A percentile compares a stretch with the other conserved stretches of the same genome.
Conservation (phyloP, 2,329 filamentous ascomycete species). For the Trichoderma semiorbis region DNA sequence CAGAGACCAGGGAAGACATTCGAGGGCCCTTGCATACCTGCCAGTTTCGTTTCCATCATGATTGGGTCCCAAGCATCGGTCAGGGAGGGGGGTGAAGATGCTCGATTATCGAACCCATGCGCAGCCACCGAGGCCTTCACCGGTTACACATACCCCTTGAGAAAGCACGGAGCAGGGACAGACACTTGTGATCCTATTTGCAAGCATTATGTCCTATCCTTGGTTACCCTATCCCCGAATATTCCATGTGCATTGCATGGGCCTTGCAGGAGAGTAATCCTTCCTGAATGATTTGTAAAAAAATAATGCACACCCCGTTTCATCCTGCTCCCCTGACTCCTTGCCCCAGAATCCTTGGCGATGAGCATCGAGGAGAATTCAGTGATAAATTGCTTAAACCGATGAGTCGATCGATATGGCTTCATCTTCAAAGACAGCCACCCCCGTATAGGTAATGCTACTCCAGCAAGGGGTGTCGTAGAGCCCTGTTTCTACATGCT, state of each 20-base stretch:
- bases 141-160: neutral
- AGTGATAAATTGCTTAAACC: neutral
- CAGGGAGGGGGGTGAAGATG: neutral
- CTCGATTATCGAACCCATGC: neutral
- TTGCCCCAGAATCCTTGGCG: neutral
- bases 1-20: neutral
- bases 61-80: neutral
- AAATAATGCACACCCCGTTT: neutral
- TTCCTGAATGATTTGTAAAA: neutral
- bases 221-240: neutral
- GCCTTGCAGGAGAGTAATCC: neutral
- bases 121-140: neutral
- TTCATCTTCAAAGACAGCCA: neutral
- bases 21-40: neutral
- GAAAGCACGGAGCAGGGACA: neutral
- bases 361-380: neutral
- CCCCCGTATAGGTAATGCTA: neutral
- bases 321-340: neutral
- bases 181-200: neutral
- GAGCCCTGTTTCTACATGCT: neutral
- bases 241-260: neutral
- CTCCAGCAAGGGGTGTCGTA: neutral
- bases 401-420: constrained; percentile 6
- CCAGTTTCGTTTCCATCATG: neutral
- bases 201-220: neutral